Evolutionary conservation across 495 filamentous ascomycete genomes (phyloP).

Genomic region (Pseudotulostoma volvatum): DNA sequence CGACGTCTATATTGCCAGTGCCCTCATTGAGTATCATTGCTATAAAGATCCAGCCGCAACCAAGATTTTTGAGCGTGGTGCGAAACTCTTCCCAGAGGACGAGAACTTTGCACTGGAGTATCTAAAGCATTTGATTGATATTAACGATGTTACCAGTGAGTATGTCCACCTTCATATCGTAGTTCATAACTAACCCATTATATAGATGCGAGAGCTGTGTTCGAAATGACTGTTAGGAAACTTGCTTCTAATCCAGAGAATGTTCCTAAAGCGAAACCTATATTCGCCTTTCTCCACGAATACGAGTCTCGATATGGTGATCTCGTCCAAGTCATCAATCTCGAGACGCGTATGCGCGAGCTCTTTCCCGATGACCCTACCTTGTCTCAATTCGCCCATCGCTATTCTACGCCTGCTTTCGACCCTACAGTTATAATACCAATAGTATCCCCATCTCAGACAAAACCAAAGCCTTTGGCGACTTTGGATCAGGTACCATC

Average conservation of each 20-base stretch:
- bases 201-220: conserved; percentile 83
- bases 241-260: conserved; percentile 56
- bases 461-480: conserved; percentile 42
- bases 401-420: conserved; percentile 51
- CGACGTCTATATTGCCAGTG: conserved; percentile 81
- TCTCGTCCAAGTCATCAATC: conserved; percentile 66
- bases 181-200: neutral
- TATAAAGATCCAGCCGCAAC: conserved; percentile 84
- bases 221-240: conserved; percentile 76
- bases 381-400: conserved; percentile 54
- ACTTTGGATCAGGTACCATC: conserved; percentile 31
- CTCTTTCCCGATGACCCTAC: conserved; percentile 77
- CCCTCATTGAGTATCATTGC: conserved; percentile 83
- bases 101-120: conserved; percentile 86
- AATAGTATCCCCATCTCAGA: conserved; percentile 72
- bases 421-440: conserved; percentile 63
- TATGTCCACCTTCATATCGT: conserved; percentile 7
- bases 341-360: conserved; percentile 85
- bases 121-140: conserved; percentile 78
- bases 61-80: conserved; percentile 88
- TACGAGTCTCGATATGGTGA: conserved; percentile 94
- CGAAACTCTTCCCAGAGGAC: conserved; percentile 82
- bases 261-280: conserved; percentile 57
- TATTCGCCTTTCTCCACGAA: conserved; percentile 80
- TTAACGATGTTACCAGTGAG: conserved; percentile 88